Evolutionary conservation across 1,284 basidiomycete genomes (phyloP).

Genomic region (Naganishia cerealis): DNA sequence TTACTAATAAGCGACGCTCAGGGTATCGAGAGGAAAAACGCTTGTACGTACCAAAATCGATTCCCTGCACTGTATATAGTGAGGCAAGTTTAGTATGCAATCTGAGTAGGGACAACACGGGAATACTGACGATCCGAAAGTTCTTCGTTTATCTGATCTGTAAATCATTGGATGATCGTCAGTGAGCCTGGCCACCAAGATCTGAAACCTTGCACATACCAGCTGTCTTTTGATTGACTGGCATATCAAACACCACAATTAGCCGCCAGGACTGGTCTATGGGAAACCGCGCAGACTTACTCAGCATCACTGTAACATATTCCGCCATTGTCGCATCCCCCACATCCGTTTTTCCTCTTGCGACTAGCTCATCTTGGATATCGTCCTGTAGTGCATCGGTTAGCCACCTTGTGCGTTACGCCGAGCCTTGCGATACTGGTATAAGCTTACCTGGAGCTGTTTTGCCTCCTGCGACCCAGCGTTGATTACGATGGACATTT

Average conservation of each 20-base stretch:
- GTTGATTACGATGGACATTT: conserved; percentile 20
- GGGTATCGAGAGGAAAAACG: background rate
- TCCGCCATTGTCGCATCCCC: conserved; percentile 35
- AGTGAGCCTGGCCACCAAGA: background rate
- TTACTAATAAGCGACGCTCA: background rate
- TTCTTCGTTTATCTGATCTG: conserved; percentile 34
- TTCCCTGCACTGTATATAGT: conserved; percentile 26
- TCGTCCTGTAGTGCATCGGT: conserved; percentile 10
- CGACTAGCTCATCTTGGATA: conserved; percentile 33
- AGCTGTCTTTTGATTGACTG: conserved; percentile 35
- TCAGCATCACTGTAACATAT: conserved; percentile 35
- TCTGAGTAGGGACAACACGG: background rate
- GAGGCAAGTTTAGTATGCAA: background rate
- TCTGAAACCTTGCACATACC: conserved; percentile 7
- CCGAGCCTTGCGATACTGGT: background rate
- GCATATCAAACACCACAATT: background rate
- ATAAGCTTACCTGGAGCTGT: conserved; percentile 20
- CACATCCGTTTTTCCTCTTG: conserved; percentile 31
- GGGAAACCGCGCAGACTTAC: conserved; percentile 21
- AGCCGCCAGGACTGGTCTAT: background rate
- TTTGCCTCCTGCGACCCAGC: conserved; percentile 23
- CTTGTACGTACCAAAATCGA: conserved; percentile 29
- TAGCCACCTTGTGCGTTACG: background rate
- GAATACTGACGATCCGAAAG: conserved; percentile 30
- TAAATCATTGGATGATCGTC: background rate